Base-by-base conservation (phyloP, 225 moss, liverwort and hornwort genomes). In the Ulota crispa region DNA sequence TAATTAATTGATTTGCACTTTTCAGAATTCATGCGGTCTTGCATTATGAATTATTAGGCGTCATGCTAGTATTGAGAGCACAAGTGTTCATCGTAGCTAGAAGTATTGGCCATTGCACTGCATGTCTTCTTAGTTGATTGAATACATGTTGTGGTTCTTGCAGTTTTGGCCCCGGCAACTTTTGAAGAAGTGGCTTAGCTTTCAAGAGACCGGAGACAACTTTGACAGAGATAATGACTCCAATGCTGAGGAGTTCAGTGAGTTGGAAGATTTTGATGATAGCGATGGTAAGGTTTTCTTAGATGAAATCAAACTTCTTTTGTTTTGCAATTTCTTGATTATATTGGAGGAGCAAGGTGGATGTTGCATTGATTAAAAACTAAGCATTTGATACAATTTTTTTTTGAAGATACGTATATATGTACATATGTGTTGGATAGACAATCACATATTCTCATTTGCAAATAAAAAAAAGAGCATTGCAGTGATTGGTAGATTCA, bases 111-210 rank as follows among this genome's bases (percentile, higher is more conserved):
- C 32, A 57, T 24, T 30, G 8, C 42, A 47, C 42, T 80, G 39
- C 39, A 39, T 39, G 34, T 31, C 59, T 32, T 31, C 26, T 28
- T 67, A 27, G n/a, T 75, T 66, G 60, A 63, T 5, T 32, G 19
- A 24, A 36, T 27, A 6, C 15, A 36, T 67, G 34, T 83, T 54
- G 32, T 24, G 57, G 23, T 21, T 32, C 28, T 56, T 85, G 82
- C 84, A 85, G 86, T 84, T 82, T 68, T 89, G 89, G 89, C 86
- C 84, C 78, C 82, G 82, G 84, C 86, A 83, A 77, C 86, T 89
- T 45, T 77, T 84, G 73, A 89, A 84, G 77, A 89, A 89, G 84
- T 89, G 89, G 89, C 72, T 89, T 31, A 82, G 76, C 39, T 89
- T 87, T 82, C 79, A 76, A 64, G 82, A 82, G 43, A 89, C 70